Base-by-base conservation (phyloP, 306 rosid species). In the Styphnolobium japonicum region DNA sequence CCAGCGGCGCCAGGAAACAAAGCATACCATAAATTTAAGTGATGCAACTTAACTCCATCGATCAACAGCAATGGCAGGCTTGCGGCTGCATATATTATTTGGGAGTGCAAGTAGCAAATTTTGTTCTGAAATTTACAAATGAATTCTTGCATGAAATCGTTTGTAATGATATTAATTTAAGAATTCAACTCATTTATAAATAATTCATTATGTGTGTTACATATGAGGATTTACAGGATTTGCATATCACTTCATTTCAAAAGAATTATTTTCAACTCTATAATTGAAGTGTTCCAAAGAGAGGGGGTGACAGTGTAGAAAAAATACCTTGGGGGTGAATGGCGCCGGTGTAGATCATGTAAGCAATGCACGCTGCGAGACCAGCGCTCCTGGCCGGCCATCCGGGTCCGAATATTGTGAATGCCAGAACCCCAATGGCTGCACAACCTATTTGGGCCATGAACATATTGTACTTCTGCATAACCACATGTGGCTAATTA, bases 371-470 rank as follows among this genome's bases (percentile, higher is more conserved):
- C 23, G 94, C 93, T 2, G 98, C 87, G 7, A 95, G 84, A 61
- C 91, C 88, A 77, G 80, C 67, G 75, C 96, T 87, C 81, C 90
- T 81, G n/a, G 98, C 93, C 23, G 88, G 82, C 98, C 90, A 95
- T 57, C 98, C 98, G 1, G 98, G 96, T 53, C 98, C 98, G 16
- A 92, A 83, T 12, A 90, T 5, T 39, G 92, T 71, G 75, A 91
- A 80, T 31, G 98, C 92, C 57, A 84, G 18, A 1, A 92, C 98
- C 9, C 98, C 98, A 27, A 95, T 90, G 76, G 91, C 94, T 55
- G 98, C 97, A 67, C 98, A 91, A 16, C 98, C 98, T 67, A 92
- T 91, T 81, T 95, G 98, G 27, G 98, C 92, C 88, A 90, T 82
- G 81, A 95, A 91, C 83, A 95, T 66, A 36, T 82, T 95, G 88